Base-by-base conservation (phyloP, 2,329 filamentous ascomycete genomes). In the Neonectria faginata region DNA sequence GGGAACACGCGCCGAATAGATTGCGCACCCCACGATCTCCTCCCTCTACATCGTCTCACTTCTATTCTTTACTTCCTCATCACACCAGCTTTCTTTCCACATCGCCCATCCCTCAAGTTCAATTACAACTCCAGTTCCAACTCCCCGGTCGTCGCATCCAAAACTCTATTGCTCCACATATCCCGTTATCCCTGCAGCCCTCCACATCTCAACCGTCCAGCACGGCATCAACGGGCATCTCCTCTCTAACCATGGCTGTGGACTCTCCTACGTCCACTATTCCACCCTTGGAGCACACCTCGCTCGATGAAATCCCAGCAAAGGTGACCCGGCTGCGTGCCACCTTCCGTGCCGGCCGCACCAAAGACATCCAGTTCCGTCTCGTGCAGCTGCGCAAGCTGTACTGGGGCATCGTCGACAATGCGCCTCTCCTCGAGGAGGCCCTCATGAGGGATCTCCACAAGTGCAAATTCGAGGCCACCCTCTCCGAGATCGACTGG, bases 321-420 rank as follows among this genome's bases (percentile, higher is more conserved):
- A 86, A 86, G 45, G 86, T 89, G 75, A 83, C 86, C 61, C 85
- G 82, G 7, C 81, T 91, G 47, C 89, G 89, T 75, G 80, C 84
- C 56, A 89, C 90, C n/a, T 98, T 93, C 81, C 85, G 86, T 72
- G 86, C 92, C 18, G 90, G 94, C 78, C 92, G 91, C 81, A 97
- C 94, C 47, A 93, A 93, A 76, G 86, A 92, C 59, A 77, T 97
- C 65, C 87, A 92, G 74, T 98, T 91, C 82, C 90, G 96, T 68
- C 84, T 94, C 67, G 85, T 88, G 59, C 96, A 98, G 85, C 88
- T 99, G 66, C 91, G 94, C 73, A 95, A 94, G 85, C 89, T 98
- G 61, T 98, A 97, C 84, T 98, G 96, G 96, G 94, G 88, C 8
- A 79, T 97, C 70, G 89, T 89, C 69, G 95, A 98, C 83, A 90